Base-by-base conservation (phyloP, 2,329 filamentous ascomycete species). In the Fusarium phyllophilum region DNA sequence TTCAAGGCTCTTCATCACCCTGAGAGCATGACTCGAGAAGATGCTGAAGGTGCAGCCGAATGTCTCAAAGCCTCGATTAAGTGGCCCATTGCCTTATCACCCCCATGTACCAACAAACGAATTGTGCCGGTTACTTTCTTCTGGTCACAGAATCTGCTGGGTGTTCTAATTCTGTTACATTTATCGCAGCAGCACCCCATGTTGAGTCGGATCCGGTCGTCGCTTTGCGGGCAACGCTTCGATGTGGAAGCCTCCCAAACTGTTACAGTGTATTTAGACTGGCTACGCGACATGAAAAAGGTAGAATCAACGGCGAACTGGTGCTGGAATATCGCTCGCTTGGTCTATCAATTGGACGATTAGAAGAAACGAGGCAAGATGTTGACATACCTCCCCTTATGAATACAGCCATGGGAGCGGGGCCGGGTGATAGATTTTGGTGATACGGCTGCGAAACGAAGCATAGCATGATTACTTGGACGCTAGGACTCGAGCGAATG, bases 81-180 rank as follows among this genome's bases (percentile, higher is more conserved):
- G 63, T 92, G 90, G 90, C 89, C 90, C 3, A 83, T 91, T 31
- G 84, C 86, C 29, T 85, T 91, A 81, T 86, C 87, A 13, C 89
- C 89, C 0, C 84, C 87, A 2, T 87, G 86, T 69, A 83, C 86
- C 60, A 86, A 86, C 78, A 92, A 91, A 79, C 82, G 89, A 41
- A 83, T 91, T 10, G 81, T 91, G 2, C 89, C 89, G 2, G 86
- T 87, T 63, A 75, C 89, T 4, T 91, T 90, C 76, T 88, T 89
- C 61, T 91, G 89, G 87, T 89, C 88, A 14, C 89, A 91, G 72
- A 90, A 90, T 68, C 84, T 91, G 46, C 83, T 91, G 49, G 87
- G 87, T 8, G 87, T 90, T 31, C 81, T 92, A 31, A 75, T 91
- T 51, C 82, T 91, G 24, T 77, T 91, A 41, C 86, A 89, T 48